Evolutionary conservation across 768 basidiomycete genomes (phyloP).

Genomic region (Piloderma croceum): DNA sequence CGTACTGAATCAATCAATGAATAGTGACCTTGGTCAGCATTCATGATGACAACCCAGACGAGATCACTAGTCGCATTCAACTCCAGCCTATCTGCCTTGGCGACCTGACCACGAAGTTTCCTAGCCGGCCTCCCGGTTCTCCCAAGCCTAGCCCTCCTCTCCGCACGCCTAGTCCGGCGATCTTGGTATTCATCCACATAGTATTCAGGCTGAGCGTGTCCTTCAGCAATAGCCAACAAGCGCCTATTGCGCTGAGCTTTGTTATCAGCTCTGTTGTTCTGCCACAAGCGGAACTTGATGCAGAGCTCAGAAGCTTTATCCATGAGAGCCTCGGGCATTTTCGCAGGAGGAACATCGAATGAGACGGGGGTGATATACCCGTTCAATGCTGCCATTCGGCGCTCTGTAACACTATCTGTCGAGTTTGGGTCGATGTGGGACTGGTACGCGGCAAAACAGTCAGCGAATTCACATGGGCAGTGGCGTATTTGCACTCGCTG

Average conservation of each 20-base stretch:
- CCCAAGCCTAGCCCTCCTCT: no score
- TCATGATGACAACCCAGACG: slow-evolving; percentile 21
- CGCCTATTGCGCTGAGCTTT: slow-evolving; percentile 14
- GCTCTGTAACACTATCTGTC: slow-evolving; percentile 14
- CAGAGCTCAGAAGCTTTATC: slow-evolving; percentile 17
- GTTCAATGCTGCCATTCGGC: slow-evolving; percentile 16
- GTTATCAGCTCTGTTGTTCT: slow-evolving; percentile 12
- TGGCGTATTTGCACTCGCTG: no score
- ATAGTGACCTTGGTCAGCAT: slow-evolving; percentile 14
- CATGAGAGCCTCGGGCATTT: slow-evolving; percentile 19
- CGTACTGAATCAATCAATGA: neutral
- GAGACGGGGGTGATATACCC: slow-evolving; percentile 15
- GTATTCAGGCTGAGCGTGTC: neutral
- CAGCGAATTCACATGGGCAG: no score
- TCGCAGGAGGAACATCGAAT: slow-evolving; percentile 16
- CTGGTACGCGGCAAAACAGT: no score
- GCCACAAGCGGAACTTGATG: slow-evolving; percentile 16
- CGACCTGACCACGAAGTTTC: slow-evolving; percentile 10
- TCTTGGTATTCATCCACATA: no score
- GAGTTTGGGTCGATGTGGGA: no score
- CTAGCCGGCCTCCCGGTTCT: no score
- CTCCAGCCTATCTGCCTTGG: slow-evolving; percentile 18
- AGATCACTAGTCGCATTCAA: slow-evolving; percentile 14
- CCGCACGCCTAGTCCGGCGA: no score
- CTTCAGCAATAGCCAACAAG: slow-evolving; percentile 9